Evolutionary conservation across 2,329 filamentous ascomycete genomes (phyloP), one percentile per base, ranked within the genome.

Genomic region (Cytospora schulzeri): DNA sequence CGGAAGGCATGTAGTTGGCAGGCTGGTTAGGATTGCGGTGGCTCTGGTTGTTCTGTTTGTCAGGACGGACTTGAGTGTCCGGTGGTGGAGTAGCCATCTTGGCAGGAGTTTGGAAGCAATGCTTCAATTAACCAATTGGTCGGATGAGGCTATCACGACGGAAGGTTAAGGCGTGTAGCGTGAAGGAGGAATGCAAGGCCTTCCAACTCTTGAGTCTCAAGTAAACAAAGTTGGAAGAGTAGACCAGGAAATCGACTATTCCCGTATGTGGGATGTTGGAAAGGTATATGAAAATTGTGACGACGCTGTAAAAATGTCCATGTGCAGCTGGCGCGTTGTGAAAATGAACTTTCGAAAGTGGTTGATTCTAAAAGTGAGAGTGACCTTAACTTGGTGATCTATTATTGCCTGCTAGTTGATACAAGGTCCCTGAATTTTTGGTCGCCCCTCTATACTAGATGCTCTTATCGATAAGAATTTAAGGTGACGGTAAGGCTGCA

Each of bases 1-100:
- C 71, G 33, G 65, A 65, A 48, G 65, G 35, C 62, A 60, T 57
- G 62, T 53, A 67, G 28, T 62, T 62, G n/a, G 56, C 60, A 9
- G 62, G 58, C 62, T 65, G 65, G 9, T 57, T 62, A 7, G 65
- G 56, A 22, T 57, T 63, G 26, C 56, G 62, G 26, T 62, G 60
- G 19, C n/a, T 41, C 54, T 45, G 60, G n/a, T 56, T 29, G 38
- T 53, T 33, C 22, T 56, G 29, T 56, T 53, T 50, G 3, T 56
- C 38, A 41, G 48, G 60, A 45, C n/a, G 4, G 28, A 41, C 53
- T 28, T 50, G 41, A 62, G 60, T 28, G 29, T 62, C 28, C 17
- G 56, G 28, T 19, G 60, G 52, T n/a, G 52, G 38, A 41, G 52
- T 50, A 22, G 60, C 60, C 60, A 62, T 62, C 19, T 38, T 62